phyloP scores from a whole-genome alignment of 257 asterid species.

The Knoxia roxburghii region DNA sequence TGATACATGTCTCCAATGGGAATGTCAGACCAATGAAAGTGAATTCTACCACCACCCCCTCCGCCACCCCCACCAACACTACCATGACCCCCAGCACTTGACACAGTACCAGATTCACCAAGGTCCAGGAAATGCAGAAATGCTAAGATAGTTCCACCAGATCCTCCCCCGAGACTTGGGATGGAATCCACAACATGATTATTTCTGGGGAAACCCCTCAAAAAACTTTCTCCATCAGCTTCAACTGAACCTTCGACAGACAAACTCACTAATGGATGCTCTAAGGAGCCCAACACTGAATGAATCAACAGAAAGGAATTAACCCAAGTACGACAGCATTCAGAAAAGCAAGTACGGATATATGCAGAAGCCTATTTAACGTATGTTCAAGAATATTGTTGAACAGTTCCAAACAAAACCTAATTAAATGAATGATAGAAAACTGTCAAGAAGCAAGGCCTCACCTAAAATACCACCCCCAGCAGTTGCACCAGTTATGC shows the following conservation, averaged over 20 bases:
- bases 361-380: not conserved
- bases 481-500: conserved; percentile 62
- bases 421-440: not conserved
- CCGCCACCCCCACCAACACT: conserved; percentile 76
- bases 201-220: conserved; percentile 29
- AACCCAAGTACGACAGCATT: not conserved
- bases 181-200: conserved; percentile 17
- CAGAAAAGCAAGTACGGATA: not conserved
- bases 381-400: not conserved
- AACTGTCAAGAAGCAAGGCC: conserved; percentile 18
- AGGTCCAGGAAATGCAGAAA: conserved; percentile 60
- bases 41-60: conserved; percentile 99
- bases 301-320: conserved; percentile 16
- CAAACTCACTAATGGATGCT: conserved; percentile 67
- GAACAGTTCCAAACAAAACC: not conserved
- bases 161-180: conserved; percentile 91
- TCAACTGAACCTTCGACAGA: conserved; percentile 67
- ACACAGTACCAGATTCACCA: conserved; percentile 52
- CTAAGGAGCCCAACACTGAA: conserved; percentile 91
- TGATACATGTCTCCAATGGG: conserved; percentile 89
- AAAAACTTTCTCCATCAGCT: conserved; percentile 72
- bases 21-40: conserved; percentile 93
- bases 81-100: conserved; percentile 87
- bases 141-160: conserved; percentile 91
- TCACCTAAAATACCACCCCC: conserved; percentile 96